These are phyloP conservation scores for Saturnispora serradocipensis DNA, from an alignment of 805 yeast species.

Conservation along the genomic window DNA sequence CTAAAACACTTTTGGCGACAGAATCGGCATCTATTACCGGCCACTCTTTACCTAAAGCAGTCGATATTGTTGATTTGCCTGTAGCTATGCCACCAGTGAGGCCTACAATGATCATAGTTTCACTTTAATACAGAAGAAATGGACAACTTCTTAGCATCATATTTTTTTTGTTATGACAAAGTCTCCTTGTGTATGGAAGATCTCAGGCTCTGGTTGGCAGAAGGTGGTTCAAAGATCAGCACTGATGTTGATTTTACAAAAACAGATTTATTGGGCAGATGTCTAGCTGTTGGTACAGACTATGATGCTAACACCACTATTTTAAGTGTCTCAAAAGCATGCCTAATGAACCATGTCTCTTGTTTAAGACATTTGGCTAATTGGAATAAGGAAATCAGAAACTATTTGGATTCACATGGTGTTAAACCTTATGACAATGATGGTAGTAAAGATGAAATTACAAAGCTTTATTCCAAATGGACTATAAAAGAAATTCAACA, in stretches of 20 bases:
- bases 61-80: constrained; percentile 91
- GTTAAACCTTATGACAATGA: neutral
- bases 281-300: constrained; percentile 37
- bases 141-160: neutral
- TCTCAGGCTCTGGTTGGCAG: neutral
- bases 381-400: constrained; percentile 8
- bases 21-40: constrained; percentile 82
- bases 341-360: constrained; percentile 50
- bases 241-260: constrained; percentile 31
- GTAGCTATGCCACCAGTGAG: constrained; percentile 97
- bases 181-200: neutral
- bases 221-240: neutral
- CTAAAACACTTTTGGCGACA: constrained; percentile 78
- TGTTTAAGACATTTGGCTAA: constrained; percentile 35
- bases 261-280: constrained; percentile 49
- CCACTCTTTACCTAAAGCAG: constrained; percentile 39
- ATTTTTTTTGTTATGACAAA: neutral
- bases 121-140: neutral
- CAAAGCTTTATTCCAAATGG: constrained; percentile 13
- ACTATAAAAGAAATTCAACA: constrained; percentile 27
- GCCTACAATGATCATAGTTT: constrained; percentile 78
- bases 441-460: constrained; percentile 1
- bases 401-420: neutral
- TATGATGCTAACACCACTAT: constrained; percentile 37
- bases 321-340: constrained; percentile 48